Conservation (phyloP, 495 filamentous ascomycete species). For the Neurospora discreta region DNA sequence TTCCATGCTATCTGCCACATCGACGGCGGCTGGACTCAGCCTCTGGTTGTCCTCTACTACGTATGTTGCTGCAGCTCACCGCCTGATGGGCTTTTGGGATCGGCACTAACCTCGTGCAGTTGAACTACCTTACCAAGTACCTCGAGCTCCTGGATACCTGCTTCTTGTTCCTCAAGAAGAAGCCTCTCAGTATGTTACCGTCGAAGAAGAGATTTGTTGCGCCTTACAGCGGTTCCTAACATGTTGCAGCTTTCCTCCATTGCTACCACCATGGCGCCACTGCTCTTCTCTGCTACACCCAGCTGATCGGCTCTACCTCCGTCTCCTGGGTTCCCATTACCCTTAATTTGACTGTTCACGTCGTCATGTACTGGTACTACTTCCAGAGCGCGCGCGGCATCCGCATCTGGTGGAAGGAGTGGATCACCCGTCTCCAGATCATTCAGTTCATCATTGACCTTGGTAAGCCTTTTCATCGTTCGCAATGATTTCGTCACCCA, state of each 20-base stretch:
- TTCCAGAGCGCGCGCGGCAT: constrained; percentile 77
- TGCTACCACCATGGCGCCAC: constrained; percentile 80
- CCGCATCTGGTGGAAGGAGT: constrained; percentile 84
- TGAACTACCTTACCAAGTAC: constrained; percentile 74
- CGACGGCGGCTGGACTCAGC: constrained; percentile 68
- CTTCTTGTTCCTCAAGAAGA: constrained; percentile 81
- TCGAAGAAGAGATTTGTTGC: not conserved
- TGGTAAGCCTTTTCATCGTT: constrained; percentile 35
- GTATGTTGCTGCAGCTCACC: constrained; percentile 34
- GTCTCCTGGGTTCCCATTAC: constrained; percentile 71
- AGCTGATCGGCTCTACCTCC: constrained; percentile 66
- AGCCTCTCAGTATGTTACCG: constrained; percentile 57
- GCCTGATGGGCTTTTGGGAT: not conserved
- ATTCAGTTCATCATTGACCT: constrained; percentile 72
- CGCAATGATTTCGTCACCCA: not conserved
- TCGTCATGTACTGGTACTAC: constrained; percentile 58
- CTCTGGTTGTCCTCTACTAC: constrained; percentile 68
- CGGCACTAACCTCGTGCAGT: constrained; percentile 37
- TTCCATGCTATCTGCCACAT: constrained; percentile 62
- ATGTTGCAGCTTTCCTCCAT: constrained; percentile 63
- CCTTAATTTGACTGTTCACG: constrained; percentile 68
- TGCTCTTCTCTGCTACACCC: constrained; percentile 75
- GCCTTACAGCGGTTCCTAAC: constrained; percentile 6
- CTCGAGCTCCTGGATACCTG: constrained; percentile 71
- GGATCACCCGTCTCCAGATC: constrained; percentile 80